Percentiles rank a stretch among this genome's conserved stretches.
Evolutionary conservation across 192 early-diverging fungal species (phyloP).

Genomic region (Podila horticola): DNA sequence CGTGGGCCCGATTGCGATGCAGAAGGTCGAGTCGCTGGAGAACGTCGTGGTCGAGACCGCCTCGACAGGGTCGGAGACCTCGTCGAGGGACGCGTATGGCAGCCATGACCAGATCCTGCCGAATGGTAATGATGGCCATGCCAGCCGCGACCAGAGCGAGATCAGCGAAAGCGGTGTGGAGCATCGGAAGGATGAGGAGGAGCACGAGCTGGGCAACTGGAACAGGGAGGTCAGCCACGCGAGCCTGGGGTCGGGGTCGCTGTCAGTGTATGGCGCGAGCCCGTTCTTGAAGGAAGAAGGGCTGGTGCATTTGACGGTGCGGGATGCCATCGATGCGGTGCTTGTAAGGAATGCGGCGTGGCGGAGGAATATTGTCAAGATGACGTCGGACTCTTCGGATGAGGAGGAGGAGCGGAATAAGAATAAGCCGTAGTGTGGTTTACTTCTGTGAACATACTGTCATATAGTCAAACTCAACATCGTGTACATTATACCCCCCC

Average conservation of each 20-base stretch:
- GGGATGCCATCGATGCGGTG: constrained; percentile 38
- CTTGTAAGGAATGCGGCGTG: constrained; percentile 14
- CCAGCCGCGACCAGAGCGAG: neutral
- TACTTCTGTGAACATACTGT: too few relatives aligned
- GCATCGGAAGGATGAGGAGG: neutral
- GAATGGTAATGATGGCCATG: neutral
- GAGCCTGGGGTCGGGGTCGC: neutral
- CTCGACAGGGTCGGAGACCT: neutral
- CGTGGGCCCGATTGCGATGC: constrained; percentile 17
- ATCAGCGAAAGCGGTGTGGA: neutral
- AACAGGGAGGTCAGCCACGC: too few relatives aligned
- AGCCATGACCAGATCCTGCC: neutral
- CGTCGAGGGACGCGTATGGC: neutral
- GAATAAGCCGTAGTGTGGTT: too few relatives aligned
- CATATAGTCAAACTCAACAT: too few relatives aligned
- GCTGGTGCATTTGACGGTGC: constrained; percentile 46
- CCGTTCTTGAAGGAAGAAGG: constrained; percentile 52
- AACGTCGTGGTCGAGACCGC: neutral
- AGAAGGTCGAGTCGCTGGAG: constrained; percentile 18
- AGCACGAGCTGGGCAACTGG: neutral
- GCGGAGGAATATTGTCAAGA: neutral
- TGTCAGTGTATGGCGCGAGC: constrained; percentile 26
- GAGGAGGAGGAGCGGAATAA: neutral
- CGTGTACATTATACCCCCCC: too few relatives aligned
- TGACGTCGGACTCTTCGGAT: neutral